phyloP scores from a whole-genome alignment of 2,329 filamentous ascomycete species.

The Rutstroemia sydowiana region DNA sequence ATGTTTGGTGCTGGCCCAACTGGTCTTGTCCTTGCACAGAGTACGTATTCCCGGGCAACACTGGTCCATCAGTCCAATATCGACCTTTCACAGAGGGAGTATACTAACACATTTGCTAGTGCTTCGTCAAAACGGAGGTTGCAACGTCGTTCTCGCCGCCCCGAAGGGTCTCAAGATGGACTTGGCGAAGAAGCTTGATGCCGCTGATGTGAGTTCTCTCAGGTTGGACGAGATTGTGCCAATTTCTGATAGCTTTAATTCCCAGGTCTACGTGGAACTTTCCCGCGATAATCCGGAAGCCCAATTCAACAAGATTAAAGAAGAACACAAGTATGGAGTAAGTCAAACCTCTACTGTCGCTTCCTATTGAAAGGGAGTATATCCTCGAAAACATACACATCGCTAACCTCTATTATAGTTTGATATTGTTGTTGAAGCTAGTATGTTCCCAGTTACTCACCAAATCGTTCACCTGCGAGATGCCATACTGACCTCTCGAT shows the following conservation, averaged over 20 bases:
- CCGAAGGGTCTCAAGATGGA: conserved; percentile 65
- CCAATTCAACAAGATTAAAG: conserved; percentile 56
- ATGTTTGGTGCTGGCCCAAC: conserved; percentile 63
- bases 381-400: too few species aligned
- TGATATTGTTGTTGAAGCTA: conserved; percentile 35
- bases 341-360: too few species aligned
- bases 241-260: background rate
- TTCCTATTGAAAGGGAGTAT: too few species aligned
- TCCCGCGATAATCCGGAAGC: conserved; percentile 46
- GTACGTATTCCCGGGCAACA: background rate
- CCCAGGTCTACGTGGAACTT: conserved; percentile 42
- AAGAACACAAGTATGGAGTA: conserved; percentile 56
- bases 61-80: background rate
- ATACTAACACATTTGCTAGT: conserved; percentile 18
- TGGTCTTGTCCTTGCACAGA: conserved; percentile 42
- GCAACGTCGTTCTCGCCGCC: conserved; percentile 62
- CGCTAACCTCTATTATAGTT: conserved; percentile 34
- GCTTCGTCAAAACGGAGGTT: conserved; percentile 62
- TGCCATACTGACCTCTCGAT: background rate
- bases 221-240: background rate
- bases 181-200: conserved; percentile 50
- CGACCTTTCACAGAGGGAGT: background rate
- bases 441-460: conserved; percentile 31
- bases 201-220: conserved; percentile 36
- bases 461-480: conserved; percentile 48